Percentiles rank a stretch among this genome's conserved stretches.
These are phyloP conservation scores for Punica granatum DNA, from an alignment of 345 rosid species.

Conservation along the genomic window DNA sequence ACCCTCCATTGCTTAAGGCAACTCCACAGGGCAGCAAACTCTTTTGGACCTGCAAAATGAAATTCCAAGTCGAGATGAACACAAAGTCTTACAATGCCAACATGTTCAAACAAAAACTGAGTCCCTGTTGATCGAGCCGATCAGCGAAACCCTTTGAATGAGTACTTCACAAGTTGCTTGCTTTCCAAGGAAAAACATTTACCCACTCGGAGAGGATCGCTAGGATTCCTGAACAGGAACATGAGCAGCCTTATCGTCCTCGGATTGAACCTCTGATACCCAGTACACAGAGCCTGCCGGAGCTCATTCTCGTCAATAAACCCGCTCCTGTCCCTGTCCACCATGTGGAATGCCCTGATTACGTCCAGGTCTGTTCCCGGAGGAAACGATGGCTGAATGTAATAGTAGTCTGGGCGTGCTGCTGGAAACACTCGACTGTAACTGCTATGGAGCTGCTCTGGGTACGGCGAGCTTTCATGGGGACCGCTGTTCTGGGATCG, in stretches of 20 bases:
- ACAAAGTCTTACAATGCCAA: neutral
- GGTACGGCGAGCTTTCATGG: neutral
- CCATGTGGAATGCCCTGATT: slow-evolving; percentile 49
- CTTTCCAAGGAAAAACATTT: neutral
- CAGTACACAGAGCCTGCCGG: slow-evolving; percentile 48
- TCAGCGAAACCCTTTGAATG: too few relatives aligned
- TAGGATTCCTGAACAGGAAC: slow-evolving; percentile 58
- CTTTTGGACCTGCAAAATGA: slow-evolving; percentile 38
- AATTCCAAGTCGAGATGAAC: neutral
- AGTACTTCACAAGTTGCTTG: too few relatives aligned
- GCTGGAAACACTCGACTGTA: neutral
- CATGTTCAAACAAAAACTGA: neutral
- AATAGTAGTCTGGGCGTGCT: neutral
- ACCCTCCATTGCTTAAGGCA: slow-evolving; percentile 69
- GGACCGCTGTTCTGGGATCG: neutral
- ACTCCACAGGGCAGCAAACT: slow-evolving; percentile 58
- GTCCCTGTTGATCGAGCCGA: too few relatives aligned
- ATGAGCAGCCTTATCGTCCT: slow-evolving; percentile 51
- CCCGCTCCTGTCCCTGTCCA: slow-evolving; percentile 54
- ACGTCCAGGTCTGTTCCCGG: slow-evolving; percentile 46
- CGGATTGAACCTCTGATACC: slow-evolving; percentile 33
- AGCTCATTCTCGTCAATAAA: slow-evolving; percentile 59
- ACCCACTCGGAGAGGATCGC: slow-evolving; percentile 44
- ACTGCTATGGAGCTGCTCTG: neutral
- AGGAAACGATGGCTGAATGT: slow-evolving; percentile 15